Evolutionary conservation across 2,329 filamentous ascomycete species (phyloP), one percentile per base, ranked within the genome.

Genomic region (Aspergillus piperis): DNA sequence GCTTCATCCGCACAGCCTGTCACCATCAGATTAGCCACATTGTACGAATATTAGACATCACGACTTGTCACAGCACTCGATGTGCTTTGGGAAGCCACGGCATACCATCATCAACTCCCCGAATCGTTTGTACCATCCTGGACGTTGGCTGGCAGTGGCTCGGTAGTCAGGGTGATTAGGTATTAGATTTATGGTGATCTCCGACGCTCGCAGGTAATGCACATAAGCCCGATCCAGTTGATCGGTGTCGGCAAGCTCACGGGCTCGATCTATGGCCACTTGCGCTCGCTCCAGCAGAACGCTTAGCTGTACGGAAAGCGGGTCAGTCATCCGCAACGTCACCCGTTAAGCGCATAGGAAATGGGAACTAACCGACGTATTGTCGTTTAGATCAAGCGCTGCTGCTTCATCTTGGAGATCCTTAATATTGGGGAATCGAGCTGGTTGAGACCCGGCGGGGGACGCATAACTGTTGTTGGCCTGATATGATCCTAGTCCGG

Each of bases 191-290:
- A 92, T 83, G 13, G 90, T 85, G 58, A 97, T 89, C 59, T 92
- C 88, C 61, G 85, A 92, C 10, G 93, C 91, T 64, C 89, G 86
- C 60, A 98, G 84, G 71, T 94, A 98, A 62, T 96, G 90, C 65
- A 90, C 86, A 58, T 96, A 89, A 3, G 93, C 93, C 39, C 87
- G 76, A 71, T 95, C 92, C 4, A 88, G 86, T 38, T 77, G 67
- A 27, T 74, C 68, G 25, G 69, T 65, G 41, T 77, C 71, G 25
- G 70, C 63, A 57, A 75, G 68, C 19, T 59, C 54, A 56, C 68
- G 74, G 15, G 75, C 72, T 63, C 69, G 69, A 25, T 72, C 66
- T 41, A 78, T 71, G 32, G 75, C 72, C 54, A 75, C 71, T 59
- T 72, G 70, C n/a, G 77, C 75, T 15, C 66, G 72, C 53, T 62